These are phyloP conservation scores for Cladosporium halotolerans DNA, from an alignment of 2,329 filamentous ascomycete species.

Conservation along the genomic window DNA sequence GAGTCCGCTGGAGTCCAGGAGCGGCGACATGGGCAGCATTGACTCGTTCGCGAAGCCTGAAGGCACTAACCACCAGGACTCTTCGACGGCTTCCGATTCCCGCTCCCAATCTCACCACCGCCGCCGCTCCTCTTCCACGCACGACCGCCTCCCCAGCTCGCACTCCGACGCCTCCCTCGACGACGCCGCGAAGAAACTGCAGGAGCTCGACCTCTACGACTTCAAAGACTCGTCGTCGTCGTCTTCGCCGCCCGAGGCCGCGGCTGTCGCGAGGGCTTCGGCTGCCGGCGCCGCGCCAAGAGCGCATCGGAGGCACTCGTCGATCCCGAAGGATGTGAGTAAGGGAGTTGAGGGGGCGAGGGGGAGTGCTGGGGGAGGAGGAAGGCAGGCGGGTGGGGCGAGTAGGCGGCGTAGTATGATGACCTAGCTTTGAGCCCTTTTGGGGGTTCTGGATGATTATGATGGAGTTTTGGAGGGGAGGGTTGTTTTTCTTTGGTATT, in stretches of 20 bases:
- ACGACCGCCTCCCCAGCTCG: not conserved
- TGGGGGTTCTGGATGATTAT: not conserved
- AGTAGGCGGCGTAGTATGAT: constrained; percentile 33
- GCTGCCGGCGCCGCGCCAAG: not conserved
- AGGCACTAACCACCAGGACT: not conserved
- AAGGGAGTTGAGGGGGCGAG: too few species aligned
- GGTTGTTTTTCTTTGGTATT: not conserved
- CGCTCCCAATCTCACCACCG: not conserved
- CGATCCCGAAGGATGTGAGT: constrained; percentile 18
- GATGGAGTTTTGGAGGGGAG: not conserved
- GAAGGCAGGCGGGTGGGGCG: constrained; percentile 26
- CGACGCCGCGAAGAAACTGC: constrained; percentile 20
- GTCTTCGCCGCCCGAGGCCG: constrained; percentile 8
- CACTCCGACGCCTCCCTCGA: constrained; percentile 12
- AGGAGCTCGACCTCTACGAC: constrained; percentile 30
- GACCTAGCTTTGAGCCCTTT: constrained; percentile 16
- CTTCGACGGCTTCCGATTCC: not conserved
- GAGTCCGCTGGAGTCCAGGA: not conserved
- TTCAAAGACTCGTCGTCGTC: constrained; percentile 28
- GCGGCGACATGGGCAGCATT: not conserved
- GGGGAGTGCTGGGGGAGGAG: not conserved
- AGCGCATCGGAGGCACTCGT: constrained; percentile 22
- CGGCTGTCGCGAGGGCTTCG: constrained; percentile 2
- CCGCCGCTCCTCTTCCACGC: not conserved
- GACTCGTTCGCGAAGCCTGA: not conserved